Evolutionary conservation across 495 filamentous ascomycete genomes (phyloP), one percentile per base, ranked within the genome.

Genomic region (Aspergillus panamensis): DNA sequence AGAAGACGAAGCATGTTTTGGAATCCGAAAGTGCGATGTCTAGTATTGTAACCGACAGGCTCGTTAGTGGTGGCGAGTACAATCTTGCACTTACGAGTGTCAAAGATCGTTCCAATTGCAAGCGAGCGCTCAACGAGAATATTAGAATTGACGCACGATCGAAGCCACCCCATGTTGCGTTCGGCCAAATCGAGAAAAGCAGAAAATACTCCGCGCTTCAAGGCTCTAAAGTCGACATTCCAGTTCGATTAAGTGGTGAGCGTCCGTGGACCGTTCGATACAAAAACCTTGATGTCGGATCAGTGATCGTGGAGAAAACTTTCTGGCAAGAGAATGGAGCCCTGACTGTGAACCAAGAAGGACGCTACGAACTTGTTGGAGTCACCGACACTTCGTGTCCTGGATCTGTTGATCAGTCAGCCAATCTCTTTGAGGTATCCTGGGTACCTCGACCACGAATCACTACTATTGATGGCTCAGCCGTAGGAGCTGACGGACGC

Each of bases 41-140:
- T 55, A 86, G 78, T 21, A 91, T 98, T 65, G 78, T 79, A 29
- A 97, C 92, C 0, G 79, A 86, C 3, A 78, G 81, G 29, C 73
- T 98, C 30, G 76, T 76, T 3, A 83, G 84, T 57, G 94, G 94
- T 50, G 94, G 94, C 48, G 91, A 96, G 62, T 96, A 97, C 67
- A 87, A 85, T 9, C 68, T 98, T 33, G 84, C 89, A 16, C 73
- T 98, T 51, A 88, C 84, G 13, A 92, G 85, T 56, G 81, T 97
- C 32, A 90, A 91, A 63, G 94, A 97, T 69, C 86, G 84, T 65
- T 85, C 86, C 48, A 87, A 85, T 45, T 98, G 94, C 74, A 91
- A 91, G 61, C 87, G 88, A 48, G 86, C 86, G 62, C 66, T 97
- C 40, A 88, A 91, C 63, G 86, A 90, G 29, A 90, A 88, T 65